Percentiles rank a stretch among this genome's conserved stretches.
phyloP scores from a whole-genome alignment of 805 yeast species.

The Diddensiella transvaalensis region DNA sequence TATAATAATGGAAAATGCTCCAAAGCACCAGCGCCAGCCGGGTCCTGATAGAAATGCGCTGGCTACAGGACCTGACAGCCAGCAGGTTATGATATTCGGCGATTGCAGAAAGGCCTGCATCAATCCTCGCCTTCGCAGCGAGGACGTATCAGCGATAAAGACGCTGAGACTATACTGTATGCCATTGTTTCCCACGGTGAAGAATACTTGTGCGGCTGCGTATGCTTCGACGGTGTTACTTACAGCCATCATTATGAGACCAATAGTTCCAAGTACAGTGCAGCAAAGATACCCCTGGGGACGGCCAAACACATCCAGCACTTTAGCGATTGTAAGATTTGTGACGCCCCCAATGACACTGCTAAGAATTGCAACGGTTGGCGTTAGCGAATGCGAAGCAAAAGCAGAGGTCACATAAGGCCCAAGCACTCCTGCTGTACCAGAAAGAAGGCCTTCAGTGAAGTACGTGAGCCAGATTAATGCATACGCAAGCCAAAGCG shows the following conservation, averaged over 20 bases:
- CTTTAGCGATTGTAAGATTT: slow-evolving; percentile 40
- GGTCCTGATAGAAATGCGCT: too few relatives aligned
- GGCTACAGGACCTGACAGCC: too few relatives aligned
- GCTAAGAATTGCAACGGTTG: slow-evolving; percentile 30
- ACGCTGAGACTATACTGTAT: too few relatives aligned
- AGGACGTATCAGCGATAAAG: too few relatives aligned
- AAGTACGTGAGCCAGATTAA: slow-evolving; percentile 29
- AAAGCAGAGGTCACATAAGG: slow-evolving; percentile 27
- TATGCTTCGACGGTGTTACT: slow-evolving; percentile 49
- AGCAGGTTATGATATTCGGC: too few relatives aligned
- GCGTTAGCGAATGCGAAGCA: slow-evolving; percentile 30
- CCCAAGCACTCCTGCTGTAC: slow-evolving; percentile 27
- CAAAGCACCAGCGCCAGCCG: too few relatives aligned
- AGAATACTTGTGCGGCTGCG: slow-evolving; percentile 48
- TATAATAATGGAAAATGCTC: too few relatives aligned
- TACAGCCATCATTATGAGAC: slow-evolving; percentile 55
- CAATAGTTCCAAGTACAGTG: slow-evolving; percentile 48
- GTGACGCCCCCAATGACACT: slow-evolving; percentile 2
- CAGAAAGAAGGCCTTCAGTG: slow-evolving; percentile 33
- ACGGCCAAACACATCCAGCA: slow-evolving; percentile 57
- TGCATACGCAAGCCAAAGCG: too few relatives aligned
- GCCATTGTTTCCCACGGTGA: slow-evolving; percentile 53
- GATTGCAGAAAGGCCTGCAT: too few relatives aligned
- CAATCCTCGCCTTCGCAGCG: too few relatives aligned
- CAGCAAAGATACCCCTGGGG: slow-evolving; percentile 44